Evolutionary conservation across 352 stramenopile genomes (phyloP), one percentile per base, ranked within the genome.

Genomic region (Poterioochromonas sp.): DNA sequence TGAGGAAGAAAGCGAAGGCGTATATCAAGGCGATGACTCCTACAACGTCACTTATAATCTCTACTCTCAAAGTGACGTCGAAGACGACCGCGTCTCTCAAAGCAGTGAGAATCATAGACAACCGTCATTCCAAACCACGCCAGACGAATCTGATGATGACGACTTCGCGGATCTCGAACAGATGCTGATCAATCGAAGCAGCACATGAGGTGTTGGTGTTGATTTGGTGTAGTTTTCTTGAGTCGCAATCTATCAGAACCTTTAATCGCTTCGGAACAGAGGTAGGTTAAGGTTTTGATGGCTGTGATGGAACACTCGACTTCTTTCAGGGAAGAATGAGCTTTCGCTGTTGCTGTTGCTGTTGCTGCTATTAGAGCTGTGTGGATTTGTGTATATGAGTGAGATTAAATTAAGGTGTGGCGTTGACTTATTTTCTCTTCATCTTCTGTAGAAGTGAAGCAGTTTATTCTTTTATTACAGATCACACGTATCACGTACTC

Each of bases 11-110:
- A 58, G 47, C 47, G 47, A 58, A 58, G 47, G 47, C 47, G 47
- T 58, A 58, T 58, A 26, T 58, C 47, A 58, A 58, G 47, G 47
- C 47, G 47, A 58, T 58, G 47, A 58, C 47, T 58, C 47, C 47
- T 58, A 58, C 47, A 58, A 58, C 47, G 47, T 58, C 47, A 58
- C 47, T 58, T 58, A 58, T 58, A 58, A 58, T 58, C 47, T 58
- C 47, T 58, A 58, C 47, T 58, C 47, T 58, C 47, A 58, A 58
- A 58, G 47, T 58, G 47, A 58, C 47, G 47, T 58, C 47, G 47
- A 58, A 58, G 47, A 58, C 47, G 47, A 58, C 47, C 47, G 47
- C 47, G 47, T 58, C 47, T 58, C 47, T 58, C 47, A 58, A 58
- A 58, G 47, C 47, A 58, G 47, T 58, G 47, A 58, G 47, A 58